These are phyloP conservation scores for Alloteropsis semialata DNA, from an alignment of 176 grass and related monocot species.

Conservation along the genomic window DNA sequence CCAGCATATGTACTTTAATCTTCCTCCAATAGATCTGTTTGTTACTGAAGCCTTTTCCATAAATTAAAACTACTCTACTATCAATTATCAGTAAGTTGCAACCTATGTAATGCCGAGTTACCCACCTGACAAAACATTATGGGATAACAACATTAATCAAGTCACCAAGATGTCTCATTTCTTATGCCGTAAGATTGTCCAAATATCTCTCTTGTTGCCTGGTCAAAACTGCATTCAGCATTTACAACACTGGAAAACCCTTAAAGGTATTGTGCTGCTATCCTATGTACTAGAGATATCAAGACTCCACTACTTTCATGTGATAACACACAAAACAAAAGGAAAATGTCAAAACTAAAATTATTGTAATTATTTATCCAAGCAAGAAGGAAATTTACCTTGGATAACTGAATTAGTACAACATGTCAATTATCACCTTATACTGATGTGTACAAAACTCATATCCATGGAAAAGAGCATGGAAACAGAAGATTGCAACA, in stretches of 20 bases:
- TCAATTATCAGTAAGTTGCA: background rate
- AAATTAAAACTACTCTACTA: background rate
- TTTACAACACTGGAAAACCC: background rate
- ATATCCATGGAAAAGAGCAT: background rate
- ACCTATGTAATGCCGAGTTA: background rate
- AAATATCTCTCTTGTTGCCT: background rate
- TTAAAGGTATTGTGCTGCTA: background rate
- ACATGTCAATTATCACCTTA: background rate
- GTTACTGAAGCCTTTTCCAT: background rate
- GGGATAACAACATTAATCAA: background rate
- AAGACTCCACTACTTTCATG: background rate
- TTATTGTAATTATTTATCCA: background rate
- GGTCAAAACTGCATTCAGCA: background rate
- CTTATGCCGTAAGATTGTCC: background rate
- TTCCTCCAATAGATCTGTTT: background rate
- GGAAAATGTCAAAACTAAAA: background rate
- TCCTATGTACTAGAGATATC: background rate
- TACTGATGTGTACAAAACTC: background rate
- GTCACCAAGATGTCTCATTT: background rate
- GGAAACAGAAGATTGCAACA: background rate
- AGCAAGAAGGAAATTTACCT: background rate
- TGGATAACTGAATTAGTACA: slow-evolving; percentile 6
- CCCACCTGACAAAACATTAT: background rate
- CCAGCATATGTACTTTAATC: background rate
- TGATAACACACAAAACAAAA: background rate